Percentiles rank a stretch among this genome's conserved stretches.
Evolutionary conservation across 164 flowering plant species (phyloP).

Genomic region (grape (Vitis vinifera)): ASM3070453v1 NC_081812.1:19000001-19000500

Average conservation of each 20-base stretch:
- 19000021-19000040: neutral
- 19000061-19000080: conserved; percentile 82
- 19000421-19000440: conserved; percentile 67
- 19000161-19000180: conserved; percentile 56
- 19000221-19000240: conserved; percentile 81
- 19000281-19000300: conserved; percentile 75
- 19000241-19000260: conserved; percentile 73
- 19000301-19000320: conserved; percentile 72
- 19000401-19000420: conserved; percentile 61
- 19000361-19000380: conserved; percentile 68
- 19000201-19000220: conserved; percentile 81
- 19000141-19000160: conserved; percentile 82
- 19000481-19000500: conserved; percentile 73
- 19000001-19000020: conserved; percentile 2
- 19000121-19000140: conserved; percentile 72
- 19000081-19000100: conserved; percentile 79
- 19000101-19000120: conserved; percentile 53
- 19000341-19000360: conserved; percentile 81
- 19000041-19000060: conserved; percentile 26
- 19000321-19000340: conserved; percentile 84
- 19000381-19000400: conserved; percentile 70
- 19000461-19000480: conserved; percentile 76
- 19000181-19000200: conserved; percentile 60
- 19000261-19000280: conserved; percentile 78
- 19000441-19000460: conserved; percentile 91